Conservation (phyloP, 371 early-diverging fungal genomes). For the Lichtheimia ramosa region DNA sequence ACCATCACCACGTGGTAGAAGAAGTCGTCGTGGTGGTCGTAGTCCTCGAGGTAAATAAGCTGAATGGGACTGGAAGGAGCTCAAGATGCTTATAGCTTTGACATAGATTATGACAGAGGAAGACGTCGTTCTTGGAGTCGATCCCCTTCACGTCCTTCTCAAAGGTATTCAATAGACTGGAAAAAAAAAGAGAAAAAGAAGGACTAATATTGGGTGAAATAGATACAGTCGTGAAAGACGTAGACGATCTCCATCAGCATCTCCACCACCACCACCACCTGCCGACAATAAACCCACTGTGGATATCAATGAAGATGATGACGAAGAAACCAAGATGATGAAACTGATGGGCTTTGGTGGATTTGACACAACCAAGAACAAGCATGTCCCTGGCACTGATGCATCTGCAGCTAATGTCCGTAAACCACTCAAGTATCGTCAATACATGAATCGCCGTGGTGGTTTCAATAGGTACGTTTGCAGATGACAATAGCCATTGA, state of each 20-base stretch:
- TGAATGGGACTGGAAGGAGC: too few relatives aligned
- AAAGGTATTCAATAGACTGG: not conserved
- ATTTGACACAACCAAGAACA: conserved; percentile 87
- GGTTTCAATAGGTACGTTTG: conserved; percentile 76
- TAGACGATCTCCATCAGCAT: conserved; percentile 10
- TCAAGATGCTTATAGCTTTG: not conserved
- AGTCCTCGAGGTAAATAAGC: not conserved
- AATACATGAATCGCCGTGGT: conserved; percentile 94
- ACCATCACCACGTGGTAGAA: conserved; percentile 1
- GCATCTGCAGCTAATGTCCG: conserved; percentile 70
- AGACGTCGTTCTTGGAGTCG: conserved; percentile 8
- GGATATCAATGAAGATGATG: conserved; percentile 38
- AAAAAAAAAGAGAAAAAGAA: too few relatives aligned
- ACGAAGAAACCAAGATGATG: conserved; percentile 53
- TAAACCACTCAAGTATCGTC: conserved; percentile 83
- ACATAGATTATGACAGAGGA: conserved; percentile 8
- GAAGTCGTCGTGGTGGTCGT: conserved; percentile 4
- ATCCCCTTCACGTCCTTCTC: conserved; percentile 6
- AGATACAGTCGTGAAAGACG: conserved; percentile 4
- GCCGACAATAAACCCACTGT: conserved; percentile 9
- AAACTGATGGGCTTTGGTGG: conserved; percentile 85
- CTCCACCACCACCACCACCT: not conserved
- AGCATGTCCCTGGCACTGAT: conserved; percentile 69
- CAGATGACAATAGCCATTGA: not conserved
- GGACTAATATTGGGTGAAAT: not conserved